A percentile compares a stretch with the other conserved stretches of the same genome.
phyloP scores from a whole-genome alignment of 768 basidiomycete species.

The Xerocomellus intermedius region DNA sequence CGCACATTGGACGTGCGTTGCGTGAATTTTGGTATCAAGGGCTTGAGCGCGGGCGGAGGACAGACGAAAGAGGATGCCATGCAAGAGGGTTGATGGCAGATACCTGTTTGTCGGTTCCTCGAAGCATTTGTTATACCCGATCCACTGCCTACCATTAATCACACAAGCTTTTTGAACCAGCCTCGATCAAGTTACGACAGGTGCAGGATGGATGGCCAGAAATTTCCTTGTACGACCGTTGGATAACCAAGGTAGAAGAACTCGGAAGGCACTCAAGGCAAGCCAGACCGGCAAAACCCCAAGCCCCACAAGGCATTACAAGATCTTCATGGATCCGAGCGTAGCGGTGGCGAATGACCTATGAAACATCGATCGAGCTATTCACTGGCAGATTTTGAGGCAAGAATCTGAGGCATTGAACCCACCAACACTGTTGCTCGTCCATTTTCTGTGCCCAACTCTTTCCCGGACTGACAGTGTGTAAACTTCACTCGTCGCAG shows the following conservation, averaged over 20 bases:
- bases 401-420: background rate
- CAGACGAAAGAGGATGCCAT: slow-evolving; percentile 20
- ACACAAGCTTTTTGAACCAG: background rate
- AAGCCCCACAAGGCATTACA: no score
- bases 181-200: background rate
- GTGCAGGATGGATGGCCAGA: no score
- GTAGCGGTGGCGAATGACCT: no score
- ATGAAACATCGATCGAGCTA: no score
- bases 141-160: background rate
- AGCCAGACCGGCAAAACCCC: no score
- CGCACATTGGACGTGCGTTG: slow-evolving; percentile 69
- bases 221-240: no score
- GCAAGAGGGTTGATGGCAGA: slow-evolving; percentile 23
- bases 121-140: background rate
- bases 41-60: slow-evolving; percentile 28
- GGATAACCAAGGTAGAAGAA: no score
- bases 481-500: background rate
- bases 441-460: background rate
- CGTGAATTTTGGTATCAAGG: slow-evolving; percentile 51
- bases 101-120: background rate
- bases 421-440: background rate
- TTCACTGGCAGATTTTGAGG: background rate
- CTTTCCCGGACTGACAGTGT: background rate
- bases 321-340: no score
- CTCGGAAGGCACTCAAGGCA: no score